These are phyloP conservation scores for grape (Vitis vinifera) DNA, from an alignment of 164 flowering plant genomes.

Conservation along the genomic window DNA sequence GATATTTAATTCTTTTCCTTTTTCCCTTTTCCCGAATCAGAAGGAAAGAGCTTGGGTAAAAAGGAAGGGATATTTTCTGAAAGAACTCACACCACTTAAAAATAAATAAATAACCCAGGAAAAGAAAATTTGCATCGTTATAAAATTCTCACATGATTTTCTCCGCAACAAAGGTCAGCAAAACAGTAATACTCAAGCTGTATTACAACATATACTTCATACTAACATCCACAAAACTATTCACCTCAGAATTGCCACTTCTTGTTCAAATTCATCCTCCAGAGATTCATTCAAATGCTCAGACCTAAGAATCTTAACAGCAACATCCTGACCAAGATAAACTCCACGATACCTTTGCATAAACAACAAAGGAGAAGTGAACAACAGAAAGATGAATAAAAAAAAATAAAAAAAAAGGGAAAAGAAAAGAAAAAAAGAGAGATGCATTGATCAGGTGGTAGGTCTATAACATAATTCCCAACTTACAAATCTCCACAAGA, in stretches of 20 bases:
- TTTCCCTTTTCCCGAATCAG: too few species aligned
- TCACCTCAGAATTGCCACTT: slow-evolving; percentile 82
- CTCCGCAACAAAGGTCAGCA: neutral
- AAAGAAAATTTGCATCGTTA: neutral
- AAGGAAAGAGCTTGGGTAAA: too few species aligned
- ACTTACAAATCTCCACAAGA: slow-evolving; percentile 96
- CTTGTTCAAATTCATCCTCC: slow-evolving; percentile 84
- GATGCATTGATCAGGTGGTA: neutral
- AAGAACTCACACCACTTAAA: too few species aligned
- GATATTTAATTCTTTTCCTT: too few species aligned
- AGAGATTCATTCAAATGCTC: slow-evolving; percentile 68
- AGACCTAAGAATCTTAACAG: slow-evolving; percentile 74
- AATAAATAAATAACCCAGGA: neutral
- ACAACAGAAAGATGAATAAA: neutral
- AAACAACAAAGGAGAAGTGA: slow-evolving; percentile 11
- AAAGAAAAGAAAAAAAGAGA: too few species aligned
- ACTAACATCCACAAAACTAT: neutral
- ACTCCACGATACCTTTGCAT: slow-evolving; percentile 66
- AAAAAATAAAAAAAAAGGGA: neutral
- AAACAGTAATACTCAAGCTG: neutral
- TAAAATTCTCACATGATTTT: too few species aligned
- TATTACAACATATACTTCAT: too few species aligned
- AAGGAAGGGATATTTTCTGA: too few species aligned
- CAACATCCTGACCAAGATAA: slow-evolving; percentile 85
- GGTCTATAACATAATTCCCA: neutral